Conservation (phyloP, 371 early-diverging fungal genomes). For the Dentiscutata heterogama region DNA sequence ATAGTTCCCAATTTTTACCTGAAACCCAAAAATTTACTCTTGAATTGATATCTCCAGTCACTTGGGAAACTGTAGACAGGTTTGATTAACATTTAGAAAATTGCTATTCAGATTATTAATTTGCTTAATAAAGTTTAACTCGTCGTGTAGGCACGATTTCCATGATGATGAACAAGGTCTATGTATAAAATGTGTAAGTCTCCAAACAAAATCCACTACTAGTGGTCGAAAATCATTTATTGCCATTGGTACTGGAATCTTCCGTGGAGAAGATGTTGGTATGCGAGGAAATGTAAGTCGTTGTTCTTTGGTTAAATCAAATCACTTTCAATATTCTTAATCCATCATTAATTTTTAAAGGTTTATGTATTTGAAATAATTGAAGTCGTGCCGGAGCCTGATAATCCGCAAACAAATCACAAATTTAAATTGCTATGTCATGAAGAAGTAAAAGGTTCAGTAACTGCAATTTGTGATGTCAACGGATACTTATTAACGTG, state of each 20-base stretch:
- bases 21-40: constrained; percentile 71
- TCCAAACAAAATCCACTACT: constrained; percentile 90
- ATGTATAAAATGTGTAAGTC: constrained; percentile 78
- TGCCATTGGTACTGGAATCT: constrained; percentile 90
- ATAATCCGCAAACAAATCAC: constrained; percentile 95
- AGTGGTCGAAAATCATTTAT: constrained; percentile 90
- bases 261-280: constrained; percentile 94
- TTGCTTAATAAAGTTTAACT: constrained; percentile 12
- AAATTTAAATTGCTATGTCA: constrained; percentile 87
- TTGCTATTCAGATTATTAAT: constrained; percentile 9
- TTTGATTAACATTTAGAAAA: constrained; percentile 44
- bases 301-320: constrained; percentile 4
- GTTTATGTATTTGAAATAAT: constrained; percentile 93
- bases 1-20: constrained; percentile 71
- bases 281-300: constrained; percentile 85
- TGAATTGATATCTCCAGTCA: constrained; percentile 92
- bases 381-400: constrained; percentile 97
- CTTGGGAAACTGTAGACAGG: constrained; percentile 95
- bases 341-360: constrained; percentile 49
- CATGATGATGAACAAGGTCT: constrained; percentile 91
- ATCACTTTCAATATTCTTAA: constrained; percentile 53
- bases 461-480: constrained; percentile 88
- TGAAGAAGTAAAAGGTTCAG: constrained; percentile 95
- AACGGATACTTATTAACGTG: constrained; percentile 92
- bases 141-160: constrained; percentile 63